Evolutionary conservation across 2,329 filamentous ascomycete genomes (phyloP), one percentile per base, ranked within the genome.

Genomic region (Ceratocystis alfenasii): DNA sequence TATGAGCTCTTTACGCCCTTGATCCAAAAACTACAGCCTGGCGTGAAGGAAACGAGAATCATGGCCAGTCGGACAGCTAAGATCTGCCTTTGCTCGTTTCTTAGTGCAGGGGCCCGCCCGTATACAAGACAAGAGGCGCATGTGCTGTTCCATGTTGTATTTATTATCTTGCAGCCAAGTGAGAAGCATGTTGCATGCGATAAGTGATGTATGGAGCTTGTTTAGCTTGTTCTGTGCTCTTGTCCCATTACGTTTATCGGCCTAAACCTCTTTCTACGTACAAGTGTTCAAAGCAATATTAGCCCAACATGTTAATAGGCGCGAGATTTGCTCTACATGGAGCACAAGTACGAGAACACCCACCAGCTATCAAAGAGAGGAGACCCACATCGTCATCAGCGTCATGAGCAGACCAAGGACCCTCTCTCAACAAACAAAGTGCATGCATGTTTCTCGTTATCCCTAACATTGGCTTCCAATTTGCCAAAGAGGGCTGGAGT

Each of bases 391-490:
- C 48, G 10, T 28, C 20, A 53, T 15, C 17, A 36, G 30, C 28
- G 55, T 59, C 55, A 36, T 20, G 22, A 8, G 30, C 53, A 17
- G 28, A 1, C 50, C 12, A 15, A 17, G 12, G 20, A 28, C 53
- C 10, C 30, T 41, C 36, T 12, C 36, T 41, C 36, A 15, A 41
- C 36, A 41, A 30, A 20, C 55, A 59, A 59, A 59, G 55, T 59
- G 55, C 55, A 36, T 59, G 53, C 53, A 59, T 59, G 55, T 30
- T n/a, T 59, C 30, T 59, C 33, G 5, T 4, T 36, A 59, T 59
- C 55, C 55, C 28, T 59, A 17, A 12, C 25, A 36, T 59, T 20
- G 28, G 28, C 55, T 59, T n/a, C 7, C 55, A 36, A 59, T 59
- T 59, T 59, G 28, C 28, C 28, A 8, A 41, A 41, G 30, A 17